A percentile compares a stretch with the other conserved stretches of the same genome.
phyloP scores from a whole-genome alignment of 1,284 basidiomycete genomes.

The Ganoderma boninense region DNA sequence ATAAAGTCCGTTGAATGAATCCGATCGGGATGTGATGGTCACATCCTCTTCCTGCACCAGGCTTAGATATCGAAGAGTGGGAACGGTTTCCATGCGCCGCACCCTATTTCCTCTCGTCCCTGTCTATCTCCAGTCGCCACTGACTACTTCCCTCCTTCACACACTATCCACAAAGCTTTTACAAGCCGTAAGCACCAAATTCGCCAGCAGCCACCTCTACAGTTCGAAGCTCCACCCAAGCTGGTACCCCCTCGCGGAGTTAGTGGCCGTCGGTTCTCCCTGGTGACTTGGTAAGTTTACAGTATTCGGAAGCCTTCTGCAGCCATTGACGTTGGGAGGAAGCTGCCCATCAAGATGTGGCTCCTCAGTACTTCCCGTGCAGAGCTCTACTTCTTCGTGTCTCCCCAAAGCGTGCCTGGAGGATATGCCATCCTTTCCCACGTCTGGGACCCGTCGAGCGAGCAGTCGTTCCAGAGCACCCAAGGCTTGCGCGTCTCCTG shows the following conservation, averaged over 20 bases:
- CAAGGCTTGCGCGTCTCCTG: neutral
- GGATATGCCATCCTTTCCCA: constrained; percentile 4
- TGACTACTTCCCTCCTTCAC: neutral
- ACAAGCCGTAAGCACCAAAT: neutral
- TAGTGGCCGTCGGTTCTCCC: neutral
- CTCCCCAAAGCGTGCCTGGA: neutral
- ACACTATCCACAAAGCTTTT: neutral
- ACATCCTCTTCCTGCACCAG: neutral
- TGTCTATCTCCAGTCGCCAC: neutral
- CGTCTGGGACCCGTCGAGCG: neutral
- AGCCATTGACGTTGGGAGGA: neutral
- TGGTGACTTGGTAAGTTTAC: neutral
- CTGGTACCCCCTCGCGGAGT: neutral
- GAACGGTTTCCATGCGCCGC: neutral
- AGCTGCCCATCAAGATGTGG: neutral
- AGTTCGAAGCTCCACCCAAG: neutral
- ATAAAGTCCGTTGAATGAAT: neutral
- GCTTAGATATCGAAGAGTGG: neutral
- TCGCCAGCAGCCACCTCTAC: neutral
- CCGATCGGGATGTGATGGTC: neutral
- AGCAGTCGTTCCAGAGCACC: neutral
- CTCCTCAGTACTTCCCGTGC: neutral
- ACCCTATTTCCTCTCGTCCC: neutral
- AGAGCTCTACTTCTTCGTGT: neutral
- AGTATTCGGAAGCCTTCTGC: neutral